These are phyloP conservation scores for Epithele typhae DNA, from an alignment of 768 basidiomycete species.

Conservation along the genomic window DNA sequence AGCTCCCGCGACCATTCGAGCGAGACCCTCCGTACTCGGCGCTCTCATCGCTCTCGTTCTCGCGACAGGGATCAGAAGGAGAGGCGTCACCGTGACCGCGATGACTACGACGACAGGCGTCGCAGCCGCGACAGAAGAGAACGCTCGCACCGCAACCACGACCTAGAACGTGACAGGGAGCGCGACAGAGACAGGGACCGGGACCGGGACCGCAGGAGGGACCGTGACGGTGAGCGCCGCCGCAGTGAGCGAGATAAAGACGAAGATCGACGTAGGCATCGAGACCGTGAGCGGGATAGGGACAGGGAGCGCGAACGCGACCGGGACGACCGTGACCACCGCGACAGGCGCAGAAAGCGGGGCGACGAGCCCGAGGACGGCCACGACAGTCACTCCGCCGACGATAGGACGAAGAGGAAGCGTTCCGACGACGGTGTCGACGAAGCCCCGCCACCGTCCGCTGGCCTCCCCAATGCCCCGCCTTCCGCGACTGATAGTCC, in stretches of 20 bases:
- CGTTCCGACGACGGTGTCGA: conserved; percentile 51
- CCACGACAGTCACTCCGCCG: conserved; percentile 31
- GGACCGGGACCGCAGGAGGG: conserved; percentile 31
- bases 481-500: conserved; percentile 48
- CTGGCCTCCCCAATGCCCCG: conserved; percentile 40
- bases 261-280: conserved; percentile 52
- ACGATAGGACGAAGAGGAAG: conserved; percentile 65
- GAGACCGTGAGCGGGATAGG: conserved; percentile 42
- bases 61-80: conserved; percentile 58
- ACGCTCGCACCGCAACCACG: conserved; percentile 35
- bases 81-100: conserved; percentile 44
- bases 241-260: conserved; percentile 45
- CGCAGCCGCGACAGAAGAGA: conserved; percentile 61
- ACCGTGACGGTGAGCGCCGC: conserved; percentile 42
- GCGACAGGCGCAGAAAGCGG: conserved; percentile 60
- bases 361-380: conserved; percentile 55
- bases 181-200: conserved; percentile 43
- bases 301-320: conserved; percentile 29
- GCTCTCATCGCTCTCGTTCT: conserved; percentile 70
- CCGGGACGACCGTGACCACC: conserved; percentile 43
- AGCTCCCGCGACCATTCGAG: conserved; percentile 71
- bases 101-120: conserved; percentile 50
- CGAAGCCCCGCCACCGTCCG: conserved; percentile 43
- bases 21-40: conserved; percentile 68
- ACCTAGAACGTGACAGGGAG: conserved; percentile 35